Base-by-base conservation (phyloP, 1,139 yeast species). In the Suhomyces choctaworum region DNA sequence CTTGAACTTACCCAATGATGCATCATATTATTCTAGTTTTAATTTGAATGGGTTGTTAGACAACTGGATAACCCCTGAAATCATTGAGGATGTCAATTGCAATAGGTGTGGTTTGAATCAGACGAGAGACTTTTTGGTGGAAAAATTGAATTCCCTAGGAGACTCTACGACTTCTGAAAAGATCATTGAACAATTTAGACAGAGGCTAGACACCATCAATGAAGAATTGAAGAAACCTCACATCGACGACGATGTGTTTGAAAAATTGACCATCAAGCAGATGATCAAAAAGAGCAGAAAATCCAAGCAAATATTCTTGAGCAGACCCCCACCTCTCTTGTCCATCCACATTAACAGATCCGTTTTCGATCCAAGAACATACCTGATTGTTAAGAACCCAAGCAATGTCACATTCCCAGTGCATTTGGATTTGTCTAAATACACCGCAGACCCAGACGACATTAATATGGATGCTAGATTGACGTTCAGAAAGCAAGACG, bases 1-100 rank as follows among this genome's bases (percentile, higher is more conserved):
- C 47, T 71, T 89, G 44, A 84, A 85, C 46, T 66, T 89, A 34
- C 76, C 76, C 1, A 54, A 53, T 32, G 53, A 52, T 27, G 48
- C 56, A 15, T 53, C 64, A 1, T 58, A 62, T 29, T 55, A 66
- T 39, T 66, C 76, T 11, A 70, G 47, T 53, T 70, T 63, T 48
- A 67, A 73, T 17, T 64, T 89, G 36, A 64, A 75, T 3, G 79
- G 75, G 13, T 67, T 89, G 38, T 62, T 89, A 42, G 67, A 74
- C 30, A 82, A 82, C 37, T 89, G 95, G 86, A 77, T 76, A 10
- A 73, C 76, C 36, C 87, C 92, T 23, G 97, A 89, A 57, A 78
- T 85, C 20, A 89, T 89, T 43, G 89, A 88, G 47, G 96, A 89
- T 34, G 97, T 89, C 27, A 92, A 88, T 59, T 89, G 97, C 64